These are phyloP conservation scores for Phytophthora capsici DNA, from an alignment of 352 stramenopile genomes.

Conservation along the genomic window DNA sequence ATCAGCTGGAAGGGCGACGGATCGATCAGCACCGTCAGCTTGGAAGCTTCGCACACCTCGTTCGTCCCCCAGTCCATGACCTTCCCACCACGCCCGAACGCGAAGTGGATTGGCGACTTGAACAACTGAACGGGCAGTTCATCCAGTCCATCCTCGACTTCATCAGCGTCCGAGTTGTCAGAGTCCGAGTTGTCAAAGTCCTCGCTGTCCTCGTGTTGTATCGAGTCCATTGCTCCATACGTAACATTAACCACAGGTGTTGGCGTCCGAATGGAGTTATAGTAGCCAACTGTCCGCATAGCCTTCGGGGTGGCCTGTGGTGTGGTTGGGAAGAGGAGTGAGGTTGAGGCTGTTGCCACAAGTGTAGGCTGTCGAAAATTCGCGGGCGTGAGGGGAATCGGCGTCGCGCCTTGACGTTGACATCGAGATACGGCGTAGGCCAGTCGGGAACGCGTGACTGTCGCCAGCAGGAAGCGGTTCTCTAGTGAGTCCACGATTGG, in stretches of 20 bases:
- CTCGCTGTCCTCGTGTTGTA: constrained; percentile 9
- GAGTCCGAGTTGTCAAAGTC: constrained; percentile 18
- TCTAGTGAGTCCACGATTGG: constrained; percentile 75
- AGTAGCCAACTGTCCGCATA: constrained; percentile 15
- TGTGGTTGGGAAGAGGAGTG: constrained; percentile 38
- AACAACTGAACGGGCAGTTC: constrained; percentile 39
- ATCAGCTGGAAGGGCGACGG: constrained; percentile 84
- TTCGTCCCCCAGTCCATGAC: constrained; percentile 82
- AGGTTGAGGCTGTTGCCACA: constrained; percentile 24
- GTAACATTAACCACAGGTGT: constrained; percentile 17
- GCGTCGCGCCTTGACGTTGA: constrained; percentile 30
- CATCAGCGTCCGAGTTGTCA: constrained; percentile 14
- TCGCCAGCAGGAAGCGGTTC: constrained; percentile 69
- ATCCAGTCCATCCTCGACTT: constrained; percentile 19
- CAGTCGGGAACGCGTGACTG: constrained; percentile 66
- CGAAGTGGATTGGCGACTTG: constrained; percentile 71
- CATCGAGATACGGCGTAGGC: constrained; percentile 66
- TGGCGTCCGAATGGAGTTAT: constrained; percentile 7
- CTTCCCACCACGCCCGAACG: constrained; percentile 70
- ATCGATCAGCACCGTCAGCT: constrained; percentile 78
- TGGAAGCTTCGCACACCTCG: constrained; percentile 61
- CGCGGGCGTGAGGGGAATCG: constrained; percentile 22
- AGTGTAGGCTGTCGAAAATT: constrained; percentile 11
- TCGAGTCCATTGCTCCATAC: constrained; percentile 37
- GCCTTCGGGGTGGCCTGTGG: constrained; percentile 24